Percentiles rank a stretch among this genome's conserved stretches.
phyloP scores from a whole-genome alignment of 805 yeast genomes.

The Kodamaea neixiangensis region DNA sequence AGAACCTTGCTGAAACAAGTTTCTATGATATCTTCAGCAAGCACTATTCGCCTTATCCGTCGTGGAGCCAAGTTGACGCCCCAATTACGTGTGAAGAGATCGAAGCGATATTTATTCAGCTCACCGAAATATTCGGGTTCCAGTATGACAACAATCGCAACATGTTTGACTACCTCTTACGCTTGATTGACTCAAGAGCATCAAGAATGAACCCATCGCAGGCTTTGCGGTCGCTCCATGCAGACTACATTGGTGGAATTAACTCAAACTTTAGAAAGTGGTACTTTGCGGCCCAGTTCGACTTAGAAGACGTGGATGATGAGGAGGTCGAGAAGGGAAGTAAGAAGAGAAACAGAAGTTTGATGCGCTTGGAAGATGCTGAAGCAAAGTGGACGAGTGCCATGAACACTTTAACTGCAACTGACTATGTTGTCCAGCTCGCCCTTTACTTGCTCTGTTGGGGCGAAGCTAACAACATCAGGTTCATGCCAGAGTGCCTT shows the following conservation, averaged over 20 bases:
- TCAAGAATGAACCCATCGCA: conserved; percentile 58
- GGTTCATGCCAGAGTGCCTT: conserved; percentile 88
- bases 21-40: conserved; percentile 45
- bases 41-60: conserved; percentile 54
- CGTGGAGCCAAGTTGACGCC: conserved; percentile 47
- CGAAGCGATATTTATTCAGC: conserved; percentile 53
- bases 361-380: conserved; percentile 33
- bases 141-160: conserved; percentile 66
- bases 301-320: conserved; percentile 53
- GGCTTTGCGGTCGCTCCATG: conserved; percentile 64
- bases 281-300: conserved; percentile 76
- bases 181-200: conserved; percentile 66
- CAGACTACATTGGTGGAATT: conserved; percentile 73
- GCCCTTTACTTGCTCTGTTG: conserved; percentile 74
- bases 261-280: conserved; percentile 71
- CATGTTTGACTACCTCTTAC: conserved; percentile 66
- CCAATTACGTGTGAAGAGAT: conserved; percentile 58
- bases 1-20: conserved; percentile 39
- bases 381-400: conserved; percentile 52
- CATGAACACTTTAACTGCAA: conserved; percentile 51
- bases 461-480: conserved; percentile 87
- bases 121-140: conserved; percentile 63
- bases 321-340: conserved; percentile 30
- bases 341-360: conserved; percentile 16
- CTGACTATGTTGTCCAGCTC: conserved; percentile 61